These are phyloP conservation scores for Verticillium longisporum DNA, from an alignment of 2,329 filamentous ascomycete species.

Conservation along the genomic window DNA sequence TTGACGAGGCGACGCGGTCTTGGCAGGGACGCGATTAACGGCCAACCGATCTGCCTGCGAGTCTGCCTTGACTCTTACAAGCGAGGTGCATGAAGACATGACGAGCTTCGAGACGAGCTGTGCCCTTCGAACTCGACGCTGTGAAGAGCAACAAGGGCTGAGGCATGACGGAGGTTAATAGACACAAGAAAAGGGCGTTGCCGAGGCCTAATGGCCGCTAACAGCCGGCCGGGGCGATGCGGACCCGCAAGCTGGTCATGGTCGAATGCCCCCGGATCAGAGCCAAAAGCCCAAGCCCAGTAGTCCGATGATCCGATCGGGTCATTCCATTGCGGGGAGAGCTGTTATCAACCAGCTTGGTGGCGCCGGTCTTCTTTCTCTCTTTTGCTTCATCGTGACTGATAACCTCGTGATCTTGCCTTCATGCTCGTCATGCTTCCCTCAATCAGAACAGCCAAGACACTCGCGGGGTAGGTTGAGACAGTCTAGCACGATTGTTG, in stretches of 20 bases:
- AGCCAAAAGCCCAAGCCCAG: background rate
- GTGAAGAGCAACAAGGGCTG: background rate
- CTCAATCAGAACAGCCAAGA: background rate
- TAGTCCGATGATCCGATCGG: background rate
- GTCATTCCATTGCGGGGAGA: background rate
- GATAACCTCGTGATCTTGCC: background rate
- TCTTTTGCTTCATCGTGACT: background rate
- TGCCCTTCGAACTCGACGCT: background rate
- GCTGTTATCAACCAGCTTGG: background rate
- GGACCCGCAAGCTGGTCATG: background rate
- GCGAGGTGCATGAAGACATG: background rate
- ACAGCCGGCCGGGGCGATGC: background rate
- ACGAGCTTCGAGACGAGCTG: background rate
- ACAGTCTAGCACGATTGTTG: background rate
- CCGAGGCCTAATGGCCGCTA: background rate
- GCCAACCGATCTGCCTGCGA: background rate
- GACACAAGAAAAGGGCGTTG: background rate
- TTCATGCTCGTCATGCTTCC: background rate
- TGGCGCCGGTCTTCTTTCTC: background rate
- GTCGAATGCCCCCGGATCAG: background rate
- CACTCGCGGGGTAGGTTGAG: background rate
- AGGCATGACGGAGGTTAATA: background rate
- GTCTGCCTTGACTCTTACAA: background rate
- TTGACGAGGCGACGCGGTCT: background rate
- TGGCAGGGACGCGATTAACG: background rate